A percentile compares a stretch with the other conserved stretches of the same genome.
Conservation (phyloP, 1,284 basidiomycete genomes). For the Rhizoctonia solani region DNA sequence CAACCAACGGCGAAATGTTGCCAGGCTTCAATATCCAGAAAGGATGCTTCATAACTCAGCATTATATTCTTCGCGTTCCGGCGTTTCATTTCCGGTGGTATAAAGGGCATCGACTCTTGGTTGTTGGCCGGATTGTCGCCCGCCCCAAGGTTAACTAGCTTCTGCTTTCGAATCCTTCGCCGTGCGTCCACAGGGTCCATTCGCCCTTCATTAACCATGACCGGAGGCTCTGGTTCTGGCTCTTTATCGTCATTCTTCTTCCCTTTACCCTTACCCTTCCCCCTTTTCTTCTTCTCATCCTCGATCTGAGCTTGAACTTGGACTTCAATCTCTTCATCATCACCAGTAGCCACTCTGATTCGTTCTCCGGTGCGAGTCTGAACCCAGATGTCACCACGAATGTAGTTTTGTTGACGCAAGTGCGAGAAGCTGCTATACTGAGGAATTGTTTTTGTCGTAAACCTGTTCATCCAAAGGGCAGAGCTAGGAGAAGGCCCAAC, state of each 20-base stretch:
- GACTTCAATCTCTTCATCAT: no score
- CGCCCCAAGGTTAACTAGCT: neutral
- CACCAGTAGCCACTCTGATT: no score
- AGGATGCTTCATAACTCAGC: neutral
- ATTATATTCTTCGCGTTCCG: neutral
- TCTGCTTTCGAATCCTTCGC: neutral
- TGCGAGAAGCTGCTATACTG: neutral
- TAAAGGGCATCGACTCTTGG: slow-evolving; percentile 9
- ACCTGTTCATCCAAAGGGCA: neutral
- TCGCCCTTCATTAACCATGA: no score
- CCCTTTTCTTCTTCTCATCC: no score
- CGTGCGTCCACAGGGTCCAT: no score
- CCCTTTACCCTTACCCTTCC: no score
- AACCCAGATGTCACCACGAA: slow-evolving; percentile 18
- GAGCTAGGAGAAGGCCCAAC: neutral
- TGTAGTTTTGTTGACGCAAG: neutral
- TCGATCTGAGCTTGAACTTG: no score
- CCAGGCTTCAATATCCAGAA: slow-evolving; percentile 17
- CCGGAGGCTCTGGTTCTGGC: no score
- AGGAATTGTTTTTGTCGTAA: neutral
- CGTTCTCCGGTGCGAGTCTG: neutral
- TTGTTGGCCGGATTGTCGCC: neutral
- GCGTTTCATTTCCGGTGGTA: slow-evolving; percentile 1
- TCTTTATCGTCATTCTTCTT: no score
- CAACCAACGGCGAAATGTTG: neutral